These are phyloP conservation scores for Pyricularia sp. DNA, from an alignment of 2,329 filamentous ascomycete species.

Conservation along the genomic window DNA sequence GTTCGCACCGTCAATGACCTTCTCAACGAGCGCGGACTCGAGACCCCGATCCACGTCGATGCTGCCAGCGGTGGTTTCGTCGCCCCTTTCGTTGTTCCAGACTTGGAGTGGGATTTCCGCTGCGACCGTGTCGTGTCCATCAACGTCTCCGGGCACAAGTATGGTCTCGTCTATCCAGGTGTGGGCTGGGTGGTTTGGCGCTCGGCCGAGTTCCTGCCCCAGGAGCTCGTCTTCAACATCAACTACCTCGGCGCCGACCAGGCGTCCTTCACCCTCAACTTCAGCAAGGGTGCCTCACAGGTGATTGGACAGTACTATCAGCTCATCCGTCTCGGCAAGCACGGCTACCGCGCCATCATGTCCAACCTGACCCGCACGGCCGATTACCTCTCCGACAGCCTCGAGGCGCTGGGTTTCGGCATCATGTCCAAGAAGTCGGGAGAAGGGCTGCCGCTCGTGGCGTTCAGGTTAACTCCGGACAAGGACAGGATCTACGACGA, in stretches of 20 bases:
- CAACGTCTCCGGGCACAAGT: constrained; percentile 90
- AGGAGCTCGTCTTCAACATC: constrained; percentile 97
- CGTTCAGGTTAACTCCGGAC: constrained; percentile 61
- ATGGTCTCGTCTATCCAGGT: constrained; percentile 70
- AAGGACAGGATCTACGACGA: constrained; percentile 57
- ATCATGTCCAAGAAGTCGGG: constrained; percentile 80
- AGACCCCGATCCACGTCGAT: constrained; percentile 87
- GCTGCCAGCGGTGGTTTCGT: constrained; percentile 90
- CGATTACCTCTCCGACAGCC: constrained; percentile 70
- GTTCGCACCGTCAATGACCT: constrained; percentile 87
- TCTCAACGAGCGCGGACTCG: constrained; percentile 62
- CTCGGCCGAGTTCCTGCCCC: constrained; percentile 69
- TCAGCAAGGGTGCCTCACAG: constrained; percentile 89
- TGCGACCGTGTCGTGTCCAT: constrained; percentile 84
- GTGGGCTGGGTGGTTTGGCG: constrained; percentile 94
- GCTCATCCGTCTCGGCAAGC: constrained; percentile 87
- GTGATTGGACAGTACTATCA: constrained; percentile 98
- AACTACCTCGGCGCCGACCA: constrained; percentile 97
- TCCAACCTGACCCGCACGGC: constrained; percentile 82
- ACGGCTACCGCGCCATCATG: constrained; percentile 90
- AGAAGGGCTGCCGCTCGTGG: constrained; percentile 77
- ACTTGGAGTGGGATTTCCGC: constrained; percentile 86
- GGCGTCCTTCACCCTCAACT: constrained; percentile 93
- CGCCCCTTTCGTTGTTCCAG: constrained; percentile 78
- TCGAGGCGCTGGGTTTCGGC: constrained; percentile 69